Base-by-base conservation (phyloP, 2,329 filamentous ascomycete species). In the Reticulascus tulasneorum region DNA sequence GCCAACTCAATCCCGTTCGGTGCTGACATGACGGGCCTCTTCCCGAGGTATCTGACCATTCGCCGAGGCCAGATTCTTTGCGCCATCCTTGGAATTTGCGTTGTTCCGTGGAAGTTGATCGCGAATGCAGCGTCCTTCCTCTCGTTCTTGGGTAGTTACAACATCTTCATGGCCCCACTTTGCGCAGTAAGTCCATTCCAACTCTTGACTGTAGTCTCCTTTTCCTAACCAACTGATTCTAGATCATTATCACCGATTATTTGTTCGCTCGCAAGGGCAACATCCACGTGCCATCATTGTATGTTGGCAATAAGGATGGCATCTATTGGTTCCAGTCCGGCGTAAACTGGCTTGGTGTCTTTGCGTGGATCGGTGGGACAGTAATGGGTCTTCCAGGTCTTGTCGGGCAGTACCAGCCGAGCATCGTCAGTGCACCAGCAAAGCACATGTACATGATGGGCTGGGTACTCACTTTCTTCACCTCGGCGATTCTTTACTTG, bases 211-310 rank as follows among this genome's bases (percentile, higher is more conserved):
- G 21, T 5, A 28, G 13, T 21, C 15, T 10, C n/a, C n/a, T n/a
- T n/a, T 34, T 10, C 18, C 9, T 23, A 27, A 9, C 35, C 38
- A 10, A 40, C 29, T 6, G 20, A 8, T 12, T 12, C 1, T 8
- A 42, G 40, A 40, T 58, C 10, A 60, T 62, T 41, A 47, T 62
- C 7, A 48, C 56, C 16, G 61, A 64, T 40, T 64, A 62, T 40
- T 49, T 50, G 29, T 23, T 58, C 27, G 49, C 55, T 1, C 49
- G 56, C 18, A 52, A 39, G 9, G 58, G 59, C 10, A 60, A 60
- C 34, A 34, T 62, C 6, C 46, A 57, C 26, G 44, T 61, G 2
- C 49, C 52, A 0, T 55, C 56, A 4, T 44, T 58, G 25, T 62
- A 55, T 40, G 44, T 49, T 17, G 50, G 51, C 9, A 49, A 45